Percentiles rank a stretch among this genome's conserved stretches.
Conservation (phyloP, 352 stramenopile species). For the Globisporangium acanthophoron region DNA sequence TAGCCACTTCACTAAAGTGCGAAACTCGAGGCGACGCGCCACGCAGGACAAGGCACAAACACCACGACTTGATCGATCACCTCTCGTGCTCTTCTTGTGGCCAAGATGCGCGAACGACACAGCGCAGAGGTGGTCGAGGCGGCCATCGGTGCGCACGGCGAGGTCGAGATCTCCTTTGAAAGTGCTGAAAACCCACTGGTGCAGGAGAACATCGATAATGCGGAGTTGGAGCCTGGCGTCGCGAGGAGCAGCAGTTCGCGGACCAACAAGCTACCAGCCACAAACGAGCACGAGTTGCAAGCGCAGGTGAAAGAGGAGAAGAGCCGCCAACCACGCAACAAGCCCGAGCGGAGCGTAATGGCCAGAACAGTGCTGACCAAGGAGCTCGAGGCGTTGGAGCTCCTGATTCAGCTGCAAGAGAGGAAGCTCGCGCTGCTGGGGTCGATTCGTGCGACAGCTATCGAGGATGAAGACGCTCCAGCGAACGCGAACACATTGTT, state of each 20-base stretch:
- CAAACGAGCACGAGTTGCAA: background rate
- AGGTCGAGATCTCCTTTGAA: background rate
- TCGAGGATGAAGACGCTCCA: background rate
- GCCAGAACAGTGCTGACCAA: conserved; percentile 16
- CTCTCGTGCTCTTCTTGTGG: background rate
- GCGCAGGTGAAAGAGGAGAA: background rate
- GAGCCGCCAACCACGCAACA: background rate
- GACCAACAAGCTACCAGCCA: too few relatives aligned
- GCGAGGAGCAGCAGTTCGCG: background rate
- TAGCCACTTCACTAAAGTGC: too few relatives aligned
- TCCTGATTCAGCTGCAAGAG: conserved; percentile 36
- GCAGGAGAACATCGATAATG: background rate
- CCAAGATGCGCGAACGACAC: background rate
- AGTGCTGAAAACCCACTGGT: too few relatives aligned
- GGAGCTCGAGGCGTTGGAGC: conserved; percentile 27
- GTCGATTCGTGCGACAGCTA: conserved; percentile 15
- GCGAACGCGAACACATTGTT: too few relatives aligned
- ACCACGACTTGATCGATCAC: background rate
- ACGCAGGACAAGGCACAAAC: too few relatives aligned
- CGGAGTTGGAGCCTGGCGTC: too few relatives aligned
- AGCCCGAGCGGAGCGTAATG: background rate
- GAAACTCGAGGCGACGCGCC: too few relatives aligned
- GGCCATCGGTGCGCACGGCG: conserved; percentile 1
- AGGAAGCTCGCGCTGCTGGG: conserved; percentile 31
- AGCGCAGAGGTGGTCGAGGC: conserved; percentile 5